phyloP scores from a whole-genome alignment of 768 basidiomycete species.

The Xerocomus spinulosus region DNA sequence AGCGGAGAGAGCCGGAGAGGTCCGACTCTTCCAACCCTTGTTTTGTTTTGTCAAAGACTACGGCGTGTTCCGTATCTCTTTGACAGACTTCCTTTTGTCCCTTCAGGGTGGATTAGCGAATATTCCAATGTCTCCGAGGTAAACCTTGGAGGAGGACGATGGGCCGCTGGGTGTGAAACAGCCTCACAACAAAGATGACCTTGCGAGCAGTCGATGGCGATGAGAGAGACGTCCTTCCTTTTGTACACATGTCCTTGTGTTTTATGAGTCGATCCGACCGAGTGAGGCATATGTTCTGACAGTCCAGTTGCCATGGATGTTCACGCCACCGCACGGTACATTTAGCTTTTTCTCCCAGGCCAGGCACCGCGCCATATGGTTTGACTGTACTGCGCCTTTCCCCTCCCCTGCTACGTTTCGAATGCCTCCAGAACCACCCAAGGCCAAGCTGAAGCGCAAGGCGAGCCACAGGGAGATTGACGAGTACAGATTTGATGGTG shows the following conservation, averaged over 20 bases:
- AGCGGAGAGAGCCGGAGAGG: slow-evolving; percentile 9
- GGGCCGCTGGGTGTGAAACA: slow-evolving; percentile 20
- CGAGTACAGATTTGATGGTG: slow-evolving; percentile 46
- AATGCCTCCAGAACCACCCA: slow-evolving; percentile 57
- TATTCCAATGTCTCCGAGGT: too few species aligned
- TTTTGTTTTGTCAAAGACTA: too few species aligned
- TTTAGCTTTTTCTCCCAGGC: slow-evolving; percentile 23
- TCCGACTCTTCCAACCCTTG: not conserved
- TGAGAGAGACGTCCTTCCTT: not conserved
- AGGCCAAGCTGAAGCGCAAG: slow-evolving; percentile 47
- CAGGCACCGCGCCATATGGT: slow-evolving; percentile 11
- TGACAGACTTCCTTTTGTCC: not conserved
- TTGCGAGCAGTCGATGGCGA: not conserved
- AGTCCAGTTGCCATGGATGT: slow-evolving; percentile 19
- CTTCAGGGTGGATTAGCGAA: not conserved
- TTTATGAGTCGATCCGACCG: slow-evolving; percentile 2
- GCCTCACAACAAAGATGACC: too few species aligned
- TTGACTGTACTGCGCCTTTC: slow-evolving; percentile 6
- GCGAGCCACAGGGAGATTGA: slow-evolving; percentile 47
- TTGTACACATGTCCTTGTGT: not conserved
- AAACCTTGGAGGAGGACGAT: too few species aligned
- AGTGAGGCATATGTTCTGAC: slow-evolving; percentile 6
- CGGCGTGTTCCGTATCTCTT: too few species aligned
- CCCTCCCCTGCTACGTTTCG: slow-evolving; percentile 3
- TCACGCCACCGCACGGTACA: slow-evolving; percentile 25